A percentile compares a stretch with the other conserved stretches of the same genome.
Conservation (phyloP, 2,329 filamentous ascomycete genomes). For the Fusarium foetens region DNA sequence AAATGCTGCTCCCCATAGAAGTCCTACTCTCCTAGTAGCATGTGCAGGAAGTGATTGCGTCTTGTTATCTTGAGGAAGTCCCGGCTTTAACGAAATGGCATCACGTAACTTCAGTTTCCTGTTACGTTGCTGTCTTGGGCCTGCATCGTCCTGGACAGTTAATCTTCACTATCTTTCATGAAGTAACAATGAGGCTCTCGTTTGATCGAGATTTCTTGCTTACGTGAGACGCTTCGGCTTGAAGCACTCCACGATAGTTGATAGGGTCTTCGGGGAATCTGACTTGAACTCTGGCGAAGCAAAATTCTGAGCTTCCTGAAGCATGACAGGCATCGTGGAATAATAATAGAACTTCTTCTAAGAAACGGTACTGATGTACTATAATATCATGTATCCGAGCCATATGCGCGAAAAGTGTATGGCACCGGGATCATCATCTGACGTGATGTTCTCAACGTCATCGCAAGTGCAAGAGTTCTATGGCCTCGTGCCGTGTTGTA, state of each 20-base stretch:
- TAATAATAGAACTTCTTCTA: neutral
- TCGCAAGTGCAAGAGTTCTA: neutral
- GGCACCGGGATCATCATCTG: neutral
- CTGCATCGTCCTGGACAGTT: neutral
- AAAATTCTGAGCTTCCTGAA: accelerated
- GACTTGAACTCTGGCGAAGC: neutral
- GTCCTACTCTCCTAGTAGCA: accelerated
- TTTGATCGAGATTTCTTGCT: accelerated
- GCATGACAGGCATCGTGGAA: too few relatives aligned
- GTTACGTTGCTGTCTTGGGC: neutral
- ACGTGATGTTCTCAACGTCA: accelerated
- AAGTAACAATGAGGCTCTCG: accelerated
- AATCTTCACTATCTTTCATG: accelerated
- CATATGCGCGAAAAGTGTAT: neutral
- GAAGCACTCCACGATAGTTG: neutral
- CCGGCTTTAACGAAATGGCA: neutral
- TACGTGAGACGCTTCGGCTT: neutral
- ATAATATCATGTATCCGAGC: neutral
- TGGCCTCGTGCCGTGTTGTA: neutral
- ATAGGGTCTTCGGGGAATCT: neutral
- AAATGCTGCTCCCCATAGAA: too few relatives aligned
- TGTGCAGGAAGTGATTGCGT: too few relatives aligned
- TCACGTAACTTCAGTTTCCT: neutral
- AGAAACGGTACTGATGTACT: too few relatives aligned
- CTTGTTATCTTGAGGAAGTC: too few relatives aligned